These are phyloP conservation scores for Clonostachys rosea DNA, from an alignment of 2,329 filamentous ascomycete species.

Conservation along the genomic window DNA sequence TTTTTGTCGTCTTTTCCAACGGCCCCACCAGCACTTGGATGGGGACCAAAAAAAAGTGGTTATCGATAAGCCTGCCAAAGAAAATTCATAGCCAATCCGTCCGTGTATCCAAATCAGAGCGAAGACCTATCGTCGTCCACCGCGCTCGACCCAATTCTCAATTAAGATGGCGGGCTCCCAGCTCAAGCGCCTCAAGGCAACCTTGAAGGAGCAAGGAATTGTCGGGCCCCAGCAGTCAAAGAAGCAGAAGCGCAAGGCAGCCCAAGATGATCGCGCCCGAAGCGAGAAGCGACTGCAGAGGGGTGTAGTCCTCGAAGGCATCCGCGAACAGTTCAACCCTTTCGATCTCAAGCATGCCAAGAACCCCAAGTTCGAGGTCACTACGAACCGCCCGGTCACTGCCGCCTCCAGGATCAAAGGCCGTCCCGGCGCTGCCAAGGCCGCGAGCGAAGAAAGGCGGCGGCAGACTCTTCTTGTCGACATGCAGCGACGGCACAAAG, in stretches of 20 bases:
- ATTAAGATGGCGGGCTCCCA: constrained; percentile 79
- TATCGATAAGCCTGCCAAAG: constrained; percentile 1
- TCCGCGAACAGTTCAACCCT: constrained; percentile 95
- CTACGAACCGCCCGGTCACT: constrained; percentile 55
- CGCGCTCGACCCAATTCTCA: constrained; percentile 10
- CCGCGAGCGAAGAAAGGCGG: constrained; percentile 81
- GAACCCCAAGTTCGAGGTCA: constrained; percentile 81
- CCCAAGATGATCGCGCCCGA: constrained; percentile 59
- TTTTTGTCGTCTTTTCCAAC: neutral
- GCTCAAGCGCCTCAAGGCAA: constrained; percentile 91
- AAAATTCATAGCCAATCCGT: neutral
- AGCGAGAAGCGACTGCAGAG: constrained; percentile 72
- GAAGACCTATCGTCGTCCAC: too few relatives aligned
- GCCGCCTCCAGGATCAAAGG: constrained; percentile 59
- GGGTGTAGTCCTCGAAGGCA: constrained; percentile 73
- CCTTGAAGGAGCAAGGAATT: constrained; percentile 83
- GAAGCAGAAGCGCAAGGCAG: constrained; percentile 79
- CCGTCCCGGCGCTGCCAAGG: constrained; percentile 79
- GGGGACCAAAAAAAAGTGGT: neutral
- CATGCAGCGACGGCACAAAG: constrained; percentile 83
- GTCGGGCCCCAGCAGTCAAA: constrained; percentile 91
- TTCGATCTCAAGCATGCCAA: constrained; percentile 86
- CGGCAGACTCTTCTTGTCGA: constrained; percentile 82
- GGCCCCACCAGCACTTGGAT: neutral
- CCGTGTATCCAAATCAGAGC: too few relatives aligned